These are phyloP conservation scores for Neofusicoccum sp. DNA, from an alignment of 2,329 filamentous ascomycete species.

Conservation along the genomic window DNA sequence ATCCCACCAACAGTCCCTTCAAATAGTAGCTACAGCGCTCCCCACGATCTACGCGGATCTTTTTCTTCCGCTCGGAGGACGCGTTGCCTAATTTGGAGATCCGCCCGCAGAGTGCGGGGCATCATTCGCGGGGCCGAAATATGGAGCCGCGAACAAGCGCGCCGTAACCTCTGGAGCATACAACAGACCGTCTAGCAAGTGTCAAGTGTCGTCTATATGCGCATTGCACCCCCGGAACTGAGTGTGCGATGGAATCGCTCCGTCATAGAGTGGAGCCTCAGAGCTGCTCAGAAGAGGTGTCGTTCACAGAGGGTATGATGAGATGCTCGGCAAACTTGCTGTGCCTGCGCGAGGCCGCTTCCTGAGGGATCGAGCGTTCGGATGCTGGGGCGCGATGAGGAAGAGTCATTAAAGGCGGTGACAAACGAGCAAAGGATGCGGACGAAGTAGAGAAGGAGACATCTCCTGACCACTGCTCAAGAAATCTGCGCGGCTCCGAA, in stretches of 20 bases:
- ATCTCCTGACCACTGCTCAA: constrained; percentile 6
- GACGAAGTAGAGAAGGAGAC: constrained; percentile 1
- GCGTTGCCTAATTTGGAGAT: background rate
- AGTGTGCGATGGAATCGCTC: too few relatives aligned
- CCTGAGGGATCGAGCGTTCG: background rate
- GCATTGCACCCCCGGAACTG: too few relatives aligned
- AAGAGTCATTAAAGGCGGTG: background rate
- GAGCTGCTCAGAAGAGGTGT: background rate
- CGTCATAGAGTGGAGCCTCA: too few relatives aligned
- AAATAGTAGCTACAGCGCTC: background rate
- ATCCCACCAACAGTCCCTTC: background rate
- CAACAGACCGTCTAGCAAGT: too few relatives aligned
- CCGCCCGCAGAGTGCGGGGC: constrained; percentile 3
- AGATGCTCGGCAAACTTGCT: background rate
- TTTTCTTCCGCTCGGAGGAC: background rate
- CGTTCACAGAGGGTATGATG: background rate
- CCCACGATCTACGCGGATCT: background rate
- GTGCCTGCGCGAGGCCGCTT: background rate
- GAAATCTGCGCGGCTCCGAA: constrained; percentile 14
- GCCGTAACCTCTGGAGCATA: too few relatives aligned
- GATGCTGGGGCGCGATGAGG: background rate
- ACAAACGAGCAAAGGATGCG: background rate
- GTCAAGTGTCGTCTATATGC: too few relatives aligned
- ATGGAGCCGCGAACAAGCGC: background rate
- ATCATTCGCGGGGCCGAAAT: background rate